A percentile compares a stretch with the other conserved stretches of the same genome.
Evolutionary conservation across 2,329 filamentous ascomycete genomes (phyloP).

Genomic region (Alternaria ventricosa): DNA sequence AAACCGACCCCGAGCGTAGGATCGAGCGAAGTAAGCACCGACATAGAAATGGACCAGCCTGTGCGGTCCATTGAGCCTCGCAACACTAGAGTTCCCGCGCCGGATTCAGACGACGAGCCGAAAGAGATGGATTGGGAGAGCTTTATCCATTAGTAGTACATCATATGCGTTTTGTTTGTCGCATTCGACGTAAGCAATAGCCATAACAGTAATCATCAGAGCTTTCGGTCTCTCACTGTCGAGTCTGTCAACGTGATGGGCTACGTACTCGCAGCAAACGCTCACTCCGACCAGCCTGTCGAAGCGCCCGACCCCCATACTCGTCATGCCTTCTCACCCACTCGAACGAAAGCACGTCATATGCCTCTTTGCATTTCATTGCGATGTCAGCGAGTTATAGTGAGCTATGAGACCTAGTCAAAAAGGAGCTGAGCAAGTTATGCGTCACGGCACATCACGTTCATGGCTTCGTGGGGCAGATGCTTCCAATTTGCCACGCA

Average conservation of each 20-base stretch:
- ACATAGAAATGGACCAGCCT: neutral
- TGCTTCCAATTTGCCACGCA: neutral
- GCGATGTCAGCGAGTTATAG: neutral
- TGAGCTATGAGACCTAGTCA: neutral
- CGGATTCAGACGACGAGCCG: slow-evolving; percentile 7
- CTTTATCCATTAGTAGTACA: neutral
- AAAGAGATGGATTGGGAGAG: slow-evolving; percentile 17
- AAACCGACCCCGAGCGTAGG: neutral
- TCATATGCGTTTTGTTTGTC: neutral
- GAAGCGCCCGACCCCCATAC: neutral
- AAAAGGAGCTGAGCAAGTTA: neutral
- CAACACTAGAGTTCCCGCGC: neutral
- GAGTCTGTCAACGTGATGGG: neutral
- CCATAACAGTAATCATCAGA: neutral
- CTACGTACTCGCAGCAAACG: neutral
- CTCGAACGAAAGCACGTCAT: neutral
- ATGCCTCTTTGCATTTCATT: neutral
- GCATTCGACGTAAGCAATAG: neutral
- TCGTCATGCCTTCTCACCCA: neutral
- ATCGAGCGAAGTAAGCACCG: neutral
- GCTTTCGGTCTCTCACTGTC: neutral
- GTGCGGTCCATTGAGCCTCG: neutral
- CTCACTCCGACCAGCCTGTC: neutral
- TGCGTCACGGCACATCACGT: neutral
- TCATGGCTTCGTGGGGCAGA: neutral